These are phyloP conservation scores for Monosporascus sp. DNA, from an alignment of 2,329 filamentous ascomycete genomes.

Conservation along the genomic window DNA sequence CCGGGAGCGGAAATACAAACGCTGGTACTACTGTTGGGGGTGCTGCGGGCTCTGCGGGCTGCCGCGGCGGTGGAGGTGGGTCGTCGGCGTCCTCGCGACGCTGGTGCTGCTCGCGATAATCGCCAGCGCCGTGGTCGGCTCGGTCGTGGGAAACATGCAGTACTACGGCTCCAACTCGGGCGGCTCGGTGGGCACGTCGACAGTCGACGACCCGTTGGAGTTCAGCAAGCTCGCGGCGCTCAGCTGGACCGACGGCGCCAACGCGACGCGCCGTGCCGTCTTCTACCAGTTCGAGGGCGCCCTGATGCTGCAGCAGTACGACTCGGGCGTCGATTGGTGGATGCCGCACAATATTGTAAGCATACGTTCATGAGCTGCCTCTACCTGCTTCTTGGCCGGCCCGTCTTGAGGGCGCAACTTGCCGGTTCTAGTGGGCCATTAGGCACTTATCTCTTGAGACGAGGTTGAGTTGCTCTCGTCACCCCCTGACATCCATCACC, in stretches of 20 bases:
- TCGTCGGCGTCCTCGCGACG: not conserved
- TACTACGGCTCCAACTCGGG: too few species aligned
- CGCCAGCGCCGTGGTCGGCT: not conserved
- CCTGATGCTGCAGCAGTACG: not conserved
- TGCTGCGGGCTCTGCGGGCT: not conserved
- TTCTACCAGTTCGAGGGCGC: not conserved
- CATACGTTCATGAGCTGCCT: not conserved
- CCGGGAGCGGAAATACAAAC: not conserved
- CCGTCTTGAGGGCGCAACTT: too few species aligned
- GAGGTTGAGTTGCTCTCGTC: not conserved
- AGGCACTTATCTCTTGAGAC: too few species aligned
- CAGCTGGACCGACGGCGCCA: not conserved
- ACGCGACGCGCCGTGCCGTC: not conserved
- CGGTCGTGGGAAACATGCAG: rapidly evolving
- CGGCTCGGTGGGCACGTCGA: too few species aligned
- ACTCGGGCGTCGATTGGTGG: not conserved
- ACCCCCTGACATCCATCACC: not conserved
- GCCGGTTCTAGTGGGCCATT: too few species aligned
- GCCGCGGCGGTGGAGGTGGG: not conserved
- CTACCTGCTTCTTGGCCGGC: too few species aligned
- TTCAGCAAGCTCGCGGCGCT: not conserved
- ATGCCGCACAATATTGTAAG: not conserved
- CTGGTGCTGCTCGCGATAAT: not conserved
- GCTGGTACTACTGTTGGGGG: not conserved
- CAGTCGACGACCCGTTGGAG: not conserved